phyloP scores from a whole-genome alignment of 148 eudicot genomes.

The Salicornia ramosissima region DNA sequence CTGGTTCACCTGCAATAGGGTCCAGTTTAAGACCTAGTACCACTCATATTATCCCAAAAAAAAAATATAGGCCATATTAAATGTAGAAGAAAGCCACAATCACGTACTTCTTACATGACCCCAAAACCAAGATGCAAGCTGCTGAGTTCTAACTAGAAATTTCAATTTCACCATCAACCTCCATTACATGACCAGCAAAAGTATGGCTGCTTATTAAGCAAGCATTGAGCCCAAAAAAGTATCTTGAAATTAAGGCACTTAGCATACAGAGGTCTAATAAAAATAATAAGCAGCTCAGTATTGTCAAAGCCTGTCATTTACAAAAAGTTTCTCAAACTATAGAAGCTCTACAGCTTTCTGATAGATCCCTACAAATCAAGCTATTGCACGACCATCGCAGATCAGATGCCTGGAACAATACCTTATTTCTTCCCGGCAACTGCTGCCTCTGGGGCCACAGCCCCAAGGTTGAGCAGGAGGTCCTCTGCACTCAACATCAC shows the following conservation, averaged over 20 bases:
- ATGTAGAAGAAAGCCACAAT: too few relatives aligned
- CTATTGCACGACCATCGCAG: neutral
- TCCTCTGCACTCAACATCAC: constrained; percentile 63
- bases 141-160: neutral
- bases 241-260: neutral
- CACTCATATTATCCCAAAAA: too few relatives aligned
- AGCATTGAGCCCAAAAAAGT: constrained; percentile 6
- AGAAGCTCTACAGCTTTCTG: constrained; percentile 17
- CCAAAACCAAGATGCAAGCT: neutral
- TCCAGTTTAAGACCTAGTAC: too few relatives aligned
- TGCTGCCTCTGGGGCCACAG: constrained; percentile 28
- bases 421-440: constrained; percentile 25
- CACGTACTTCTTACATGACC: too few relatives aligned
- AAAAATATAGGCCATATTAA: too few relatives aligned
- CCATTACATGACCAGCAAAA: constrained; percentile 7
- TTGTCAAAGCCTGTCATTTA: constrained; percentile 18
- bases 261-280: constrained; percentile 6
- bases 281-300: neutral
- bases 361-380: neutral
- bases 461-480: constrained; percentile 78
- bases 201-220: constrained; percentile 19
- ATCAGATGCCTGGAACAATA: neutral
- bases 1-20: too few relatives aligned
- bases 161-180: neutral
- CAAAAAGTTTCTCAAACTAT: constrained; percentile 19